These are phyloP conservation scores for Knufia petricola DNA, from an alignment of 2,329 filamentous ascomycete species.

Conservation along the genomic window DNA sequence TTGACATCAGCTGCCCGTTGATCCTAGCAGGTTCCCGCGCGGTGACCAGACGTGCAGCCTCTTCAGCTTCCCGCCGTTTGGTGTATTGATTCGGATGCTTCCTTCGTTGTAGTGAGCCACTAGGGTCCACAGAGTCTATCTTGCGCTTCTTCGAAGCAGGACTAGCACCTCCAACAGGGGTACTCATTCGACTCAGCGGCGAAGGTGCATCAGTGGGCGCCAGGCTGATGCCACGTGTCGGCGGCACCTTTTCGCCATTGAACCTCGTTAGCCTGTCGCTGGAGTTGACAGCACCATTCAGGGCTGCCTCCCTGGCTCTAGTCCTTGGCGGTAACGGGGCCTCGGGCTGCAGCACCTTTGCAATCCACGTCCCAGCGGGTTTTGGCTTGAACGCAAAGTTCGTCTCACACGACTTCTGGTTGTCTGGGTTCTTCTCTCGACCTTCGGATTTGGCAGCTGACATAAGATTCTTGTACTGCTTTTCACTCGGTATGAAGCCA, in stretches of 20 bases:
- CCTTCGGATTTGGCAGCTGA: conserved; percentile 26
- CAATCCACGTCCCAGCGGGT: conserved; percentile 5
- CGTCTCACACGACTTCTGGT: conserved; percentile 30
- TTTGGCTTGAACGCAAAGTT: conserved; percentile 22
- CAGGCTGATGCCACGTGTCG: conserved; percentile 19
- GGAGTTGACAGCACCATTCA: neutral
- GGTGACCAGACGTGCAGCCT: conserved; percentile 13
- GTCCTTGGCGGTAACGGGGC: conserved; percentile 1
- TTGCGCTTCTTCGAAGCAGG: conserved; percentile 7
- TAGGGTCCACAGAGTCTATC: conserved; percentile 3
- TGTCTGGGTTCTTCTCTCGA: conserved; percentile 28
- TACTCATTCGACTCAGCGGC: conserved; percentile 12
- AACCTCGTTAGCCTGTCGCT: conserved; percentile 18
- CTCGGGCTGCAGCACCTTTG: neutral
- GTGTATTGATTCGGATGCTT: conserved; percentile 21
- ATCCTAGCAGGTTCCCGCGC: neutral
- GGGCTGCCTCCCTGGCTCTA: neutral
- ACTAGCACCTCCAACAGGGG: conserved; percentile 7
- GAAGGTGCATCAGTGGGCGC: conserved; percentile 12
- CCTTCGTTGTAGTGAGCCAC: neutral
- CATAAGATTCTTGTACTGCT: conserved; percentile 33
- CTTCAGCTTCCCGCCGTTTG: conserved; percentile 13
- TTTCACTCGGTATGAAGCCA: conserved; percentile 36
- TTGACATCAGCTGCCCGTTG: neutral
- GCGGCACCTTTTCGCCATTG: conserved; percentile 20